Conservation (phyloP, 2,329 filamentous ascomycete species). For the Trichophyton verrucosum region DNA sequence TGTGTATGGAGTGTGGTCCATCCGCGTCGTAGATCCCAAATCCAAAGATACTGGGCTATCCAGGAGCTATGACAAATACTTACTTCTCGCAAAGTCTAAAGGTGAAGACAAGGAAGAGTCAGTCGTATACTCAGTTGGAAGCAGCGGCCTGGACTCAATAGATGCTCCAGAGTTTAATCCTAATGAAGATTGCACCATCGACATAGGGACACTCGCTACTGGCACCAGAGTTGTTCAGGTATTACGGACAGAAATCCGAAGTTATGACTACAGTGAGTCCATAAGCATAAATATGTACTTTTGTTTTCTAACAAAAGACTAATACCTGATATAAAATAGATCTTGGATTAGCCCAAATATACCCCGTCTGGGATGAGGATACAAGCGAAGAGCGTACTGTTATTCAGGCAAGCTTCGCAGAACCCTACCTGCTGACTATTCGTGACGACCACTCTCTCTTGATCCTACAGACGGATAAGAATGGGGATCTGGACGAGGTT, state of each 20-base stretch:
- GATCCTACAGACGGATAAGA: conserved; percentile 65
- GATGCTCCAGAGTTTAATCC: conserved; percentile 83
- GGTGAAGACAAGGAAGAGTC: conserved; percentile 61
- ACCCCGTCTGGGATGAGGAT: conserved; percentile 85
- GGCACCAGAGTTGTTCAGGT: conserved; percentile 77
- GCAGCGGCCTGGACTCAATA: conserved; percentile 59
- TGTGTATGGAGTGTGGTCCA: conserved; percentile 68
- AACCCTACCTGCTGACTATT: conserved; percentile 73
- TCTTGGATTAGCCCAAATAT: conserved; percentile 76
- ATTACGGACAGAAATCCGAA: conserved; percentile 71
- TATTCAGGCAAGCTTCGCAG: conserved; percentile 67
- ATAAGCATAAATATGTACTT: neutral
- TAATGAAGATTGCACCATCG: conserved; percentile 73
- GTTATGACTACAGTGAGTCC: conserved; percentile 72
- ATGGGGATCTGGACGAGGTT: conserved; percentile 74
- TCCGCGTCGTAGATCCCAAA: conserved; percentile 42
- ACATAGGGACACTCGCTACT: conserved; percentile 70
- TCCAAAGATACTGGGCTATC: conserved; percentile 39
- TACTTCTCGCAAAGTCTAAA: conserved; percentile 64
- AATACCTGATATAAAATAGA: conserved; percentile 38
- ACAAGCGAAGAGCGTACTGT: conserved; percentile 68
- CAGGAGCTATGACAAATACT: conserved; percentile 59
- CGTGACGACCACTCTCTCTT: conserved; percentile 72
- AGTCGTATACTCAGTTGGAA: conserved; percentile 64
- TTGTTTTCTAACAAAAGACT: conserved; percentile 2